These are phyloP conservation scores for Fagus crenata DNA, from an alignment of 306 rosid species.

Conservation along the genomic window DNA sequence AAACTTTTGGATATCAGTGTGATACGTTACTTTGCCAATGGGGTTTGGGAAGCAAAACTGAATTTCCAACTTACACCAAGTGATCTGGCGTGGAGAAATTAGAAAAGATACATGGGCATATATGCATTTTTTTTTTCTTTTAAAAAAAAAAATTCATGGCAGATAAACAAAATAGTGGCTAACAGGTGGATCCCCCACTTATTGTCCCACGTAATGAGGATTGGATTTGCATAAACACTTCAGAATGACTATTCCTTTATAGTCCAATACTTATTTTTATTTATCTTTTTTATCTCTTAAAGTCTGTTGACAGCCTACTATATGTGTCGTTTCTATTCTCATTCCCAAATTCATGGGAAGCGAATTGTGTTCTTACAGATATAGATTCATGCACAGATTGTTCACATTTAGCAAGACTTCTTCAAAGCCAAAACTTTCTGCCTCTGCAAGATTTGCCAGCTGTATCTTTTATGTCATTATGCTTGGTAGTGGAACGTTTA, in stretches of 20 bases:
- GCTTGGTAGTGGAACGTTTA: conserved; percentile 3
- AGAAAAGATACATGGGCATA: background rate
- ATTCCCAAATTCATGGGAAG: conserved; percentile 7
- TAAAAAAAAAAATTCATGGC: background rate
- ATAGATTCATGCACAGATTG: background rate
- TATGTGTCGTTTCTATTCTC: conserved; percentile 8
- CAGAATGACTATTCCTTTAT: background rate
- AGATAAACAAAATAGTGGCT: background rate
- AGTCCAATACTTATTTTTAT: background rate
- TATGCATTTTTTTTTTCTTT: background rate
- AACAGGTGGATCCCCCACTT: background rate
- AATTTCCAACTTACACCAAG: background rate
- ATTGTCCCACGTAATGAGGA: background rate
- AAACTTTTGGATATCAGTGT: background rate
- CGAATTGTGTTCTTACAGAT: background rate
- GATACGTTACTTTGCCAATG: background rate
- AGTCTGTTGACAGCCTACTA: background rate
- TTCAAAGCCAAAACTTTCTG: background rate
- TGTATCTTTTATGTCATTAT: conserved; percentile 6
- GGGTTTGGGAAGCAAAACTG: background rate
- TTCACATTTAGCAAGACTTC: background rate
- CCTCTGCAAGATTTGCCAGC: background rate
- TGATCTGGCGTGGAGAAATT: background rate
- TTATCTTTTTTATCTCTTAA: background rate
- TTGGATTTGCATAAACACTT: background rate